Evolutionary conservation across 257 asterid species (phyloP), one percentile per base, ranked within the genome.

Genomic region (Nicotiana obtusifolia): DNA sequence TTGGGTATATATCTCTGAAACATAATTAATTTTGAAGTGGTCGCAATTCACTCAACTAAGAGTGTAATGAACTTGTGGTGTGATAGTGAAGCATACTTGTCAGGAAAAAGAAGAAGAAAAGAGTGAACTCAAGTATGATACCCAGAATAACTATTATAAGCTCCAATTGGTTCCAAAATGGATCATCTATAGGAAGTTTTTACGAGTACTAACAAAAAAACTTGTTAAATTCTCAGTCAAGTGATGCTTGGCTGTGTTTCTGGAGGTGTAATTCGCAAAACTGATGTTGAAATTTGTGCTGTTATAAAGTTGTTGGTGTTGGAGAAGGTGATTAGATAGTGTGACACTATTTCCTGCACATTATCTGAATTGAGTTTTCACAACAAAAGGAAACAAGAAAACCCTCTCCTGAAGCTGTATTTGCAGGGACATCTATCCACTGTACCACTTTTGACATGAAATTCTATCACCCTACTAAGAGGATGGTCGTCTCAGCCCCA

Each of bases 1-100:
- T 96, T 75, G 99, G 99, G 99, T 96, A 92, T 61, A 87, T 84
- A 56, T 68, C 64, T 76, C 81, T 17, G 53, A 33, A 54, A 65
- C 73, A 71, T 56, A 61, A 49, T 62, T 47, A 15, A 24, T 75
- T 41, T 49, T 75, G 24, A 75, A 75, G 62, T 49, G 62, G 26
- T 75, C 44, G 19, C 44, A 26, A 49, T 75, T 75, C 44, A 26
- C 80, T 33, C 44, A 73, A 20, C 28, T 79, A 19, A 60, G 61
- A 47, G 62, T 73, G 52, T 49, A 73, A 47, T 28, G 33, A 75
- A 49, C 28, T 20, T 75, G 62, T 26, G 14, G 62, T 75, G 52
- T 49, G 80, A 33, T 24, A 75, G 62, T 75, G 80, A 49, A 75
- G 26, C 61, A 75, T 49, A 49, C 26, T 49, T 16, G 24, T 49